Evolutionary conservation across 2,329 filamentous ascomycete species (phyloP).

Genomic region (Botrytis sinoallii): DNA sequence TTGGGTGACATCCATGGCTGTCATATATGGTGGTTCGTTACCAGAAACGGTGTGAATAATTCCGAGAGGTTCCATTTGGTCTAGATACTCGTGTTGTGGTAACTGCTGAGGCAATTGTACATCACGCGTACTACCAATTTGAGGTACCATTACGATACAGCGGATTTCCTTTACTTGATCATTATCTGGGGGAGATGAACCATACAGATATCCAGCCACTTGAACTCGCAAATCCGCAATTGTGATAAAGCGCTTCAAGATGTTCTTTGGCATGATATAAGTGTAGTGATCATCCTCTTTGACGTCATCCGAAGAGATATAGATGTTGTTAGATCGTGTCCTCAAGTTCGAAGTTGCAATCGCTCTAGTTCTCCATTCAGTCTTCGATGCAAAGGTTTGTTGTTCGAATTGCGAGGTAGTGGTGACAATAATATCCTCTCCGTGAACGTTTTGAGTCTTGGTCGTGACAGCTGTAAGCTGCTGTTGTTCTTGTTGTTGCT

Average conservation of each 20-base stretch:
- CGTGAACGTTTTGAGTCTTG: slow-evolving; percentile 95
- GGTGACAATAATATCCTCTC: slow-evolving; percentile 96
- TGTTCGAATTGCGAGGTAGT: slow-evolving; percentile 98
- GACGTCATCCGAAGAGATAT: slow-evolving; percentile 93
- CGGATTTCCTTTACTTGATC: slow-evolving; percentile 95
- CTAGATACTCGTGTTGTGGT: slow-evolving; percentile 87
- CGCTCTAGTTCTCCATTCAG: slow-evolving; percentile 94
- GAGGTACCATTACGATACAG: slow-evolving; percentile 95
- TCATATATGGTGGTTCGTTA: slow-evolving; percentile 96
- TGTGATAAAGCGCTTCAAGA: slow-evolving; percentile 96
- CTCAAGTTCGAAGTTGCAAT: slow-evolving; percentile 95
- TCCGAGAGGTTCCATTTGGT: slow-evolving; percentile 82
- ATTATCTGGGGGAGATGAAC: slow-evolving; percentile 87
- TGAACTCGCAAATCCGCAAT: slow-evolving; percentile 95
- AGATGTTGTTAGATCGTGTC: slow-evolving; percentile 95
- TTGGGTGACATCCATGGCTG: slow-evolving; percentile 87
- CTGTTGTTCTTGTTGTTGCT: slow-evolving; percentile 95
- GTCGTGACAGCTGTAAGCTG: slow-evolving; percentile 97
- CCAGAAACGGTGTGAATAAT: slow-evolving; percentile 94
- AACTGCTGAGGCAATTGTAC: slow-evolving; percentile 87
- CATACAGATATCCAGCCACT: slow-evolving; percentile 94
- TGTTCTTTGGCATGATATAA: slow-evolving; percentile 99
- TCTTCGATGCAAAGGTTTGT: slow-evolving; percentile 96
- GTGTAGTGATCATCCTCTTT: slow-evolving; percentile 84
- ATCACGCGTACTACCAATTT: slow-evolving; percentile 89